Base-by-base conservation (phyloP, 371 early-diverging fungal species). In the Batrachochytrium dendrobatidis region DNA sequence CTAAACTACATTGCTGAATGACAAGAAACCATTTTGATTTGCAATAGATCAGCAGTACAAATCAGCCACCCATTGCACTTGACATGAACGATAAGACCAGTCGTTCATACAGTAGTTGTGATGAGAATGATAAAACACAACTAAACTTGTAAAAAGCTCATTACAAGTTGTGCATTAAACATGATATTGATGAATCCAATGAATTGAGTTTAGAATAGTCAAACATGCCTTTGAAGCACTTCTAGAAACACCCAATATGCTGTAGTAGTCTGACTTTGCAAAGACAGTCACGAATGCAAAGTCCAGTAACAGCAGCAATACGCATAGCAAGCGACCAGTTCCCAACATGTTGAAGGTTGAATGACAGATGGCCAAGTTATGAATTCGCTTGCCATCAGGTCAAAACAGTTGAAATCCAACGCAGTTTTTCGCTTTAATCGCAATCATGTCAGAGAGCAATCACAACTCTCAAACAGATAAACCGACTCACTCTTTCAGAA, bases 221-320 rank as follows among this genome's bases (percentile, higher is more conserved):
- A 34, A 10, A 26, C 32, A 4, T 26, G 60, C 64, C 60, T 64
- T 64, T 17, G 62, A 32, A n/a, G 64, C 59, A 26, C 28, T 32
- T 8, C 58, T 28, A 8, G 35, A 45, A 6, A 65, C 58, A 3
- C 61, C 61, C 24, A 65, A 44, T 4, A 65, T 30, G 25, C 32
- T 30, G 58, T 65, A 65, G 31, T 48, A 64, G 70, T 86, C 84
- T 32, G 60, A 52, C 0, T 69, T 70, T 6, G 73, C 76, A 20
- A 59, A 48, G 6, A 39, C 39, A 39, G 39, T n/a, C 26, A 68
- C 68, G 34, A 68, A n/a, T 0, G 62, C 30, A 3, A 64, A 17
- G n/a, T 31, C 33, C 22, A 64, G 50, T 17, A 55, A 7, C 10
- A 64, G 34, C 50, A 49, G 17, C 50, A 49, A 17, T 6, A 46